Evolutionary conservation across 2,329 filamentous ascomycete species (phyloP), one percentile per base, ranked within the genome.

Genomic region (Botrytis cinerea): DNA sequence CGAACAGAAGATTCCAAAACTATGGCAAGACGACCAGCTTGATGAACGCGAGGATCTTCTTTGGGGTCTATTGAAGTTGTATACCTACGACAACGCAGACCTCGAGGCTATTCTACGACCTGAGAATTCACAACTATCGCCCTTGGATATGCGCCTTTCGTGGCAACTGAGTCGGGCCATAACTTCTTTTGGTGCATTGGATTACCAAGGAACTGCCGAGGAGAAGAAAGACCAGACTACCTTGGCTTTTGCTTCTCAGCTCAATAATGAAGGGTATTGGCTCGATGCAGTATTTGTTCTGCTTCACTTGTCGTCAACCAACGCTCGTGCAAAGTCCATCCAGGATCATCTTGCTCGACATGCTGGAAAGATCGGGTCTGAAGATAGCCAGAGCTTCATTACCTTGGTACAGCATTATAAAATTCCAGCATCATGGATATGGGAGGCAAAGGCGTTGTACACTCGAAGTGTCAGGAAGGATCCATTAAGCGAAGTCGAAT

Each of bases 11-110:
- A 84, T 88, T 67, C 83, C 86, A 25, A 83, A 87, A 61, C 81
- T 89, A 45, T 93, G 91, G 87, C 84, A 89, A 28, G 89, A 92
- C 75, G 83, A 85, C 5, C 83, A 89, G 70, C 84, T 86, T 20
- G 85, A 88, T 40, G 82, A 84, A 43, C 87, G 91, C 59, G 90
- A 96, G 80, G 94, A 97, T 80, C 86, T 97, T 12, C 85, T 98
- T 1, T 97, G 95, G 92, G 92, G 94, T 20, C 87, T 99, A 0
- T 84, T 99, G 68, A 93, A 93, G 81, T 85, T 97, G 7, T 97
- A 94, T 78, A 89, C 93, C 1, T 85, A 84, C n/a, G 85, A 89
- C n/a, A 83, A 84, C 20, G 85, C 83, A 61, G 85, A 87, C 67
- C 81, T 97, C 4, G 93, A 93, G 77, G 88, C 91, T 51, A 86